These are phyloP conservation scores for Cenchrus americanus DNA, from an alignment of 176 grass and related monocot genomes.

Conservation along the genomic window DNA sequence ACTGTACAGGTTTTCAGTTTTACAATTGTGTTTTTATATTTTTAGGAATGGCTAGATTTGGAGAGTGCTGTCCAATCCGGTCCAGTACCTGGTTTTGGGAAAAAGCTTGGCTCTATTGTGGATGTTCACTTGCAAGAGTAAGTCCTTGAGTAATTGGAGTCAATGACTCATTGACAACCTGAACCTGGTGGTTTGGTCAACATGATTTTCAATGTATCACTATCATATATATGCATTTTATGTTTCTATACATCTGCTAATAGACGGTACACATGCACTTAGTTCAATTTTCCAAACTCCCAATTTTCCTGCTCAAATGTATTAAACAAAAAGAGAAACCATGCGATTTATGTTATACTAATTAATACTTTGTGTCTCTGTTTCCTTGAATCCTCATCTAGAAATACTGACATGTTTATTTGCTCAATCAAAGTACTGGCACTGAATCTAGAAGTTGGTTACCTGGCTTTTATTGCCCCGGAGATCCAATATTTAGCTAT, in stretches of 20 bases:
- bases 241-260: slow-evolving; percentile 23
- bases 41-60: slow-evolving; percentile 85
- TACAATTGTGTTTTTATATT: slow-evolving; percentile 22
- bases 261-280: slow-evolving; percentile 26
- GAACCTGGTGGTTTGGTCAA: slow-evolving; percentile 8
- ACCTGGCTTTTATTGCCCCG: slow-evolving; percentile 4
- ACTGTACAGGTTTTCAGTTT: slow-evolving; percentile 14
- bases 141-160: slow-evolving; percentile 39
- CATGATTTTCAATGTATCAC: slow-evolving; percentile 17
- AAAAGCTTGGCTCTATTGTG: slow-evolving; percentile 76
- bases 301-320: background rate
- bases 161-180: background rate
- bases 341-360: background rate
- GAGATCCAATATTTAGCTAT: slow-evolving; percentile 16
- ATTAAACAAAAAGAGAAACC: background rate
- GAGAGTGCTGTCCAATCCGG: slow-evolving; percentile 73
- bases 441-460: slow-evolving; percentile 29
- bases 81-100: slow-evolving; percentile 73
- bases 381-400: slow-evolving; percentile 3
- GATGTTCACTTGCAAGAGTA: slow-evolving; percentile 86
- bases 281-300: slow-evolving; percentile 4
- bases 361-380: background rate
- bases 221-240: slow-evolving; percentile 4
- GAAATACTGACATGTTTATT: slow-evolving; percentile 25
- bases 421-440: slow-evolving; percentile 11